Evolutionary conservation across 176 grass and related monocot genomes (phyloP).

Genomic region (Coix lacrymajobi): DNA sequence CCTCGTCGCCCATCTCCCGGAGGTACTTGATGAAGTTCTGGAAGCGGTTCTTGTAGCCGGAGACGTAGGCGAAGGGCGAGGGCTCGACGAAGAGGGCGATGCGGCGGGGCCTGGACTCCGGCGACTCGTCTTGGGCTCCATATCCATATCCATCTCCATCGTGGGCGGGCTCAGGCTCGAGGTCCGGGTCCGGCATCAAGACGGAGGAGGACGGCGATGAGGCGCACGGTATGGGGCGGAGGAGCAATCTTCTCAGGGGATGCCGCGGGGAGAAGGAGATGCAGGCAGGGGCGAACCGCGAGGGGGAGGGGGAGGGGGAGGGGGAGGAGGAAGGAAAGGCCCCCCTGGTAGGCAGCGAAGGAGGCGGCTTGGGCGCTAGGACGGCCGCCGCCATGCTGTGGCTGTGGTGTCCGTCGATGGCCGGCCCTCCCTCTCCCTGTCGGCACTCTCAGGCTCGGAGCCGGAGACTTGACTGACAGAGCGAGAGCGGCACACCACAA

Average conservation of each 20-base stretch:
- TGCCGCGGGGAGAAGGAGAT: neutral
- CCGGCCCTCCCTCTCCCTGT: too few species aligned
- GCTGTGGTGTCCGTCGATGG: too few species aligned
- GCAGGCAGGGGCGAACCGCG: neutral
- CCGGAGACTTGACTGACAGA: too few species aligned
- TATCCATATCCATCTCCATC: too few species aligned
- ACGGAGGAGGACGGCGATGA: neutral
- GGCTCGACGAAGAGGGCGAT: slow-evolving; percentile 95
- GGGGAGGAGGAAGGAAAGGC: neutral
- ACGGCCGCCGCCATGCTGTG: neutral
- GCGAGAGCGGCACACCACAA: too few species aligned
- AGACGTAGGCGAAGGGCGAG: slow-evolving; percentile 89
- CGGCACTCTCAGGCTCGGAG: too few species aligned
- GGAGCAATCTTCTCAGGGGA: neutral
- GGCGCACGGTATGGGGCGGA: neutral
- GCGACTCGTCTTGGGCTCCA: neutral
- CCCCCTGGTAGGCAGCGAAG: neutral
- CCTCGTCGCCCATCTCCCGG: slow-evolving; percentile 93
- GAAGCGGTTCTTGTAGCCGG: slow-evolving; percentile 98
- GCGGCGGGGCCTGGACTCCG: slow-evolving; percentile 52
- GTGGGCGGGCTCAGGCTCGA: neutral
- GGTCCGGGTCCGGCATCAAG: neutral
- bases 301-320: too few species aligned
- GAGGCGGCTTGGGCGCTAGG: slow-evolving; percentile 7
- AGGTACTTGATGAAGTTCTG: slow-evolving; percentile 97